Evolutionary conservation across 2,329 filamentous ascomycete genomes (phyloP), one percentile per base, ranked within the genome.

Genomic region (Madurella fahalii): DNA sequence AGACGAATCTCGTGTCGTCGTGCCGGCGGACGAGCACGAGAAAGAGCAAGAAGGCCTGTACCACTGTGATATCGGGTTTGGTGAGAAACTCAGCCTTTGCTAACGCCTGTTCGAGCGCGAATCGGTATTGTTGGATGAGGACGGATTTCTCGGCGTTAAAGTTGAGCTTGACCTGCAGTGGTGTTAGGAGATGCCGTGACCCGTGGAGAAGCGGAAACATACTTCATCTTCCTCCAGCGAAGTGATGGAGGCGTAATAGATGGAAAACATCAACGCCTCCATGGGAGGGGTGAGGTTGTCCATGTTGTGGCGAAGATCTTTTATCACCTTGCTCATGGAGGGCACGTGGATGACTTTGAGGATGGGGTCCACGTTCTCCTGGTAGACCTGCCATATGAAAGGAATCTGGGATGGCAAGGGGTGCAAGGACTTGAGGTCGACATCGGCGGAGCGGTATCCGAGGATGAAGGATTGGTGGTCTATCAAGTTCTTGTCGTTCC

Each of bases 401-500:
- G 77, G 77, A 47, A 87, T 84, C 58, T 86, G 84, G 1, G 82
- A 82, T 1, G 84, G 79, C 0, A 83, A 65, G 1, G 87, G 87
- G 62, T 90, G 87, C 13, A 87, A 72, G 41, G 77, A 74, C 16
- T 78, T 71, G 59, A 90, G 72, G 61, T 90, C 81, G 25, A 89
- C 83, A 59, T 81, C 82, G n/a, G 80, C 77, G 1, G 87, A 90
- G 57, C 81, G 84, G 67, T 88, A 89, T 8, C 87, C 86, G 58
- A 91, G 80, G 25, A 91, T 76, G 67, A 89, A 92, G 20, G 81
- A 80, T 52, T 90, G 86, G 59, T 89, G 85, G 56, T 83, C 80
- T n/a, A 71, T 59, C 2, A 66, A 52, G 5, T 68, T 44, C 4
- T 68, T 63, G 16, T 70, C 68, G 18, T 69, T 65, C 30, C 73